These are phyloP conservation scores for Babesia ovis DNA, from an alignment of 169 alveolate genomes.

Conservation along the genomic window DNA sequence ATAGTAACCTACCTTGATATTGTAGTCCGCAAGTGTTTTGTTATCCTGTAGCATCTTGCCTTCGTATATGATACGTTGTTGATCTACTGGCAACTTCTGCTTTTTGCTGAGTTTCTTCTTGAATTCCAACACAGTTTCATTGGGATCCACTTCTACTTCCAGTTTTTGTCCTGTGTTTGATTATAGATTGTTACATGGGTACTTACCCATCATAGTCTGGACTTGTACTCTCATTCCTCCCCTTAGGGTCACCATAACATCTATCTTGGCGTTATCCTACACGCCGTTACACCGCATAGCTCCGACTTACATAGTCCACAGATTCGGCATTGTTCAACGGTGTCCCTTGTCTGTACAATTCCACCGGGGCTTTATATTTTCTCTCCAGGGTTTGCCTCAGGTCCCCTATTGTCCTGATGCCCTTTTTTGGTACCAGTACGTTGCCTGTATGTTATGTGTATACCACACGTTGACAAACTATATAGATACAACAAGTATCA, in stretches of 20 bases:
- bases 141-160: slow-evolving; percentile 52
- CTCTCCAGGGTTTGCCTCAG: slow-evolving; percentile 8
- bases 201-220: slow-evolving; percentile 59
- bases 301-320: not conserved
- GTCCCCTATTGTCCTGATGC: slow-evolving; percentile 38
- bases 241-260: slow-evolving; percentile 17
- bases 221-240: slow-evolving; percentile 61
- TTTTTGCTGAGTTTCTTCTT: slow-evolving; percentile 48
- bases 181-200: not conserved
- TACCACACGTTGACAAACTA: too few species aligned
- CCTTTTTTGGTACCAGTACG: not conserved
- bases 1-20: slow-evolving; percentile 45
- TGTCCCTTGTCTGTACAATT: slow-evolving; percentile 9
- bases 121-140: slow-evolving; percentile 59
- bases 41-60: slow-evolving; percentile 60
- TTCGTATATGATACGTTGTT: slow-evolving; percentile 52
- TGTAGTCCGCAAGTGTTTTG: slow-evolving; percentile 62
- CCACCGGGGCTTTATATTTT: slow-evolving; percentile 5
- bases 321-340: slow-evolving; percentile 9
- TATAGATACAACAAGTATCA: too few species aligned
- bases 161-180: slow-evolving; percentile 35
- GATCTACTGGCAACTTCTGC: slow-evolving; percentile 66
- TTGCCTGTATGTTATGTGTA: not conserved
- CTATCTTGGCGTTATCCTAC: slow-evolving; percentile 5
- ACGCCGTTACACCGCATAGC: too few species aligned